These are phyloP conservation scores for Brettanomyces nanus DNA, from an alignment of 805 yeast genomes.

Conservation along the genomic window DNA sequence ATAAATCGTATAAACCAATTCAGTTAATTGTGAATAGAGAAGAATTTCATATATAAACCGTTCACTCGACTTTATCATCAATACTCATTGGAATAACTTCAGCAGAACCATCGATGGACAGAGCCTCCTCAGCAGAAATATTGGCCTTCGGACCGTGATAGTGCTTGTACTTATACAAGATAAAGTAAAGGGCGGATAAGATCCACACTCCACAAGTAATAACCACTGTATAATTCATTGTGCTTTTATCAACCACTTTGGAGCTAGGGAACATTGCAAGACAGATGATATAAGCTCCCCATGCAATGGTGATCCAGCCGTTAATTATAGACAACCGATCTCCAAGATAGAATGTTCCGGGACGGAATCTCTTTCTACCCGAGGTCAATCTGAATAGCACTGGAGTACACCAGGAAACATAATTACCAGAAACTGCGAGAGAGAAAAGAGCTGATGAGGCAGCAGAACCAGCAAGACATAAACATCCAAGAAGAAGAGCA, in stretches of 20 bases:
- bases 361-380: conserved; percentile 40
- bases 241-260: conserved; percentile 26
- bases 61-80: conserved; percentile 1
- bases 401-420: conserved; percentile 55
- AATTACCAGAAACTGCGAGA: conserved; percentile 49
- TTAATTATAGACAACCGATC: conserved; percentile 33
- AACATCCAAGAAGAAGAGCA: conserved; percentile 42
- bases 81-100: conserved; percentile 1
- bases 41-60: neutral
- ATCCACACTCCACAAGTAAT: conserved; percentile 27
- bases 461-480: conserved; percentile 44
- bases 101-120: neutral
- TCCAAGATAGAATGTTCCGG: conserved; percentile 61
- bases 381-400: conserved; percentile 40
- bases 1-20: neutral
- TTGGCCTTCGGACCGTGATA: conserved; percentile 23
- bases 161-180: conserved; percentile 16
- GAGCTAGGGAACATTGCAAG: conserved; percentile 51
- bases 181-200: conserved; percentile 16
- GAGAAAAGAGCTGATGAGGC: conserved; percentile 63
- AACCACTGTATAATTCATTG: conserved; percentile 30
- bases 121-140: conserved; percentile 8
- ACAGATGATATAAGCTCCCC: conserved; percentile 42
- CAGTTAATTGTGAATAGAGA: neutral
- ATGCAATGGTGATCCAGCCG: conserved; percentile 37